Evolutionary conservation across 192 early-diverging fungal species (phyloP), one percentile per base, ranked within the genome.

Genomic region (Oehlia diaphana): DNA sequence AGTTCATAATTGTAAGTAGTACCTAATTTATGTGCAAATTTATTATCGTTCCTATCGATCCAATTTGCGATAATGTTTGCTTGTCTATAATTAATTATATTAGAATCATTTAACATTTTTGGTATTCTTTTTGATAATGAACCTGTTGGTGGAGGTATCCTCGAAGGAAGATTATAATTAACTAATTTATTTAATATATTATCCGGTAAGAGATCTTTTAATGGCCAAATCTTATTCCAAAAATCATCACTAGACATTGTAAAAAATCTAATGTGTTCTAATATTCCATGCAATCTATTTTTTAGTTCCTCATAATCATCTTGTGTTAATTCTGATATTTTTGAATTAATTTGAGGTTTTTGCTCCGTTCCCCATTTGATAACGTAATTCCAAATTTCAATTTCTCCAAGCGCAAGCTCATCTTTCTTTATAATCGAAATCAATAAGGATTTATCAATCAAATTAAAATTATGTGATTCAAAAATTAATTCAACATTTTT

Each of bases 281-380:
- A 63, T 31, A 66, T 26, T 14, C 8, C 28, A 26, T 13, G 12
- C 28, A 66, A 66, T 33, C 28, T 28, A 12, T 4, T 28, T 14
- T 66, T 9, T 66, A 66, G 28, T 13, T 12, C 9, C 14, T 66
- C 28, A 31, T 66, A 31, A 66, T 66, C 12, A 13, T 66, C 10
- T 14, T 31, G 9, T 14, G 28, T 66, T 31, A 26, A 66, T 14
- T 9, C 10, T 66, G 28, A 31, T 21, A 66, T 35, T 31, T 66
- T 31, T 13, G 28, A 31, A 31, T 66, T 66, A 14, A 66, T 26
- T 66, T 66, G 23, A 13, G 23, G 64, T 13, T 28, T 12, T 21
- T 72, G 71, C 7, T 72, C n/a, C 12, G 50, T 72, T 72, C 42
- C 42, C 42, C 71, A 72, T 8, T 44, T 50, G 9, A 72, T 72